These are phyloP conservation scores for Nelumbo lutea DNA, from an alignment of 164 flowering plant species.

Conservation along the genomic window DNA sequence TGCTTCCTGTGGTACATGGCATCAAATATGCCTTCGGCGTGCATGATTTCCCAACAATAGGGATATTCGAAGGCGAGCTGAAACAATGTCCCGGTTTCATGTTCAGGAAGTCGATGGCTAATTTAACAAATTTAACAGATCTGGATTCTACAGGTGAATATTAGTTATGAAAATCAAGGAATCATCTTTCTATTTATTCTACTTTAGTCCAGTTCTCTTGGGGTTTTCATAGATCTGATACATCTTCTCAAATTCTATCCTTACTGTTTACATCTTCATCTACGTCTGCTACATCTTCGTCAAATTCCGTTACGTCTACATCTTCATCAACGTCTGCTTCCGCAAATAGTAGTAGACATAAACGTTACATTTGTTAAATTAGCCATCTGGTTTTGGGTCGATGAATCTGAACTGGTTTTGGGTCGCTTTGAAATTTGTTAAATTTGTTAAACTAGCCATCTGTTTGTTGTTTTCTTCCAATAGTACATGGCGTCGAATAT, in stretches of 20 bases:
- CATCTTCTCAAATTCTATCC: too few relatives aligned
- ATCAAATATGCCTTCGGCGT: too few relatives aligned
- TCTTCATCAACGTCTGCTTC: slow-evolving; percentile 14
- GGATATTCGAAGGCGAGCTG: too few relatives aligned
- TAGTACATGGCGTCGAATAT: too few relatives aligned
- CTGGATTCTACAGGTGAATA: not conserved
- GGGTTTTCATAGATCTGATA: not conserved
- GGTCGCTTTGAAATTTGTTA: not conserved
- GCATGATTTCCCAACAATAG: too few relatives aligned
- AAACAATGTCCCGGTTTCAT: too few relatives aligned
- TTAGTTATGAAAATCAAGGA: not conserved
- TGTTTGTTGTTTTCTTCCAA: too few relatives aligned
- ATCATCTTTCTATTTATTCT: not conserved
- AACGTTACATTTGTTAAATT: not conserved
- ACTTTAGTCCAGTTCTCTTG: too few relatives aligned
- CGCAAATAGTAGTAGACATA: slow-evolving; percentile 26
- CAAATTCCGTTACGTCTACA: slow-evolving; percentile 3
- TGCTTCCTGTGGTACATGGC: too few relatives aligned
- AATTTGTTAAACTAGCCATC: too few relatives aligned
- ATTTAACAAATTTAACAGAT: slow-evolving; percentile 17
- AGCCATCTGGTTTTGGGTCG: not conserved
- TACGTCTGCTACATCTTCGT: slow-evolving; percentile 12
- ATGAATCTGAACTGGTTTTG: slow-evolving; percentile 25
- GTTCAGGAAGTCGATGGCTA: slow-evolving; percentile 35
- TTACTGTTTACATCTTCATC: too few relatives aligned